A percentile compares a stretch with the other conserved stretches of the same genome.
These are phyloP conservation scores for Stevia rebaudiana DNA, from an alignment of 140 eudicot genomes.

Conservation along the genomic window DNA sequence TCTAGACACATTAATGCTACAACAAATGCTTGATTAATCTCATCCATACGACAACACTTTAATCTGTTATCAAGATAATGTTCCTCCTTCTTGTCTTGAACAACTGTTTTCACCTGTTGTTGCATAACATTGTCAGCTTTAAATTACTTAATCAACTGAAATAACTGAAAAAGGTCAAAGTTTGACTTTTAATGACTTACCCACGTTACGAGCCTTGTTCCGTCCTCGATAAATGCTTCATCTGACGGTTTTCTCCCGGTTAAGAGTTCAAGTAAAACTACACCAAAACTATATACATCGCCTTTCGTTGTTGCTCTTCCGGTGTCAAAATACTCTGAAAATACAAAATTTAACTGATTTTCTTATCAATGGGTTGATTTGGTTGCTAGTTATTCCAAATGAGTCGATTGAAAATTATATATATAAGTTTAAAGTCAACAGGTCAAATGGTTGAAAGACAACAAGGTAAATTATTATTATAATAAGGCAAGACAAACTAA, in stretches of 20 bases:
- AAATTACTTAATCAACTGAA: background rate
- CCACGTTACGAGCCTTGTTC: conserved; percentile 90
- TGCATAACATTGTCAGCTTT: background rate
- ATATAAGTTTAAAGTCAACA: too few species aligned
- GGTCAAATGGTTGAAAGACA: too few species aligned
- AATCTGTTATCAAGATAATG: conserved; percentile 62
- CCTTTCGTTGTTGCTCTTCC: conserved; percentile 93
- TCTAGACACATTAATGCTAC: conserved; percentile 83
- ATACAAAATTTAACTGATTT: background rate
- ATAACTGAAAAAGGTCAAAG: conserved; percentile 1
- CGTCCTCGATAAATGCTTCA: conserved; percentile 81
- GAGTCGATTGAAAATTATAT: too few species aligned
- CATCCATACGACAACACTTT: conserved; percentile 37
- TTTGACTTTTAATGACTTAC: conserved; percentile 36
- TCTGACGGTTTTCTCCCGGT: conserved; percentile 86
- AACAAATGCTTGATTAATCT: conserved; percentile 46
- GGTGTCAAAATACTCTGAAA: conserved; percentile 85
- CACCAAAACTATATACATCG: conserved; percentile 93
- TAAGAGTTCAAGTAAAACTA: conserved; percentile 79
- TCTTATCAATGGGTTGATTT: too few species aligned
- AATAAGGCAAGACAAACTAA: too few species aligned
- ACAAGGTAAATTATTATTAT: too few species aligned
- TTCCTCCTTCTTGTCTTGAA: conserved; percentile 72
- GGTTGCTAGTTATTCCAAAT: too few species aligned
- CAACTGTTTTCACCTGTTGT: conserved; percentile 75